These are phyloP conservation scores for Dactylis glomerata DNA, from an alignment of 176 grass and related monocot genomes.

Conservation along the genomic window DNA sequence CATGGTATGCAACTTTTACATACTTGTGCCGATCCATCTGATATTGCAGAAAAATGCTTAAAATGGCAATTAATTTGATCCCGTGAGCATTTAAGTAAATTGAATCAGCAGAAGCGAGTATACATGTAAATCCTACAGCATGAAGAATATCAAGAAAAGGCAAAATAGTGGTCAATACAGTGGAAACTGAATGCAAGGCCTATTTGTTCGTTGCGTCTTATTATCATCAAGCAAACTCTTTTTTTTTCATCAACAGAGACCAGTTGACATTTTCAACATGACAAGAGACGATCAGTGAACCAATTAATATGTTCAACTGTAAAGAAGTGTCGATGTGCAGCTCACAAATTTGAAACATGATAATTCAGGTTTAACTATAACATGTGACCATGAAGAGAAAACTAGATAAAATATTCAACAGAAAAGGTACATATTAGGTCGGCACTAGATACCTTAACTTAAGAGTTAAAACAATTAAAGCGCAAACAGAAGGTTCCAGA, in stretches of 20 bases:
- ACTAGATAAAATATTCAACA: neutral
- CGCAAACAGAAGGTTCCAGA: neutral
- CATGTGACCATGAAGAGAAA: neutral
- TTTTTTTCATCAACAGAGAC: neutral
- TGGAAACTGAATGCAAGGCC: neutral
- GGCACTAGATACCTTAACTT: neutral
- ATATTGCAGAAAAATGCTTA: conserved; percentile 39
- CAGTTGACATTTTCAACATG: conserved; percentile 13
- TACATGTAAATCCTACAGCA: neutral
- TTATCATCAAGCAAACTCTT: neutral
- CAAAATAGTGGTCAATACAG: neutral
- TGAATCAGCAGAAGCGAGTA: neutral
- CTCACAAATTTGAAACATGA: neutral
- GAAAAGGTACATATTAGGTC: neutral
- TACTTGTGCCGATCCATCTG: conserved; percentile 99
- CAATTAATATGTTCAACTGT: conserved; percentile 5
- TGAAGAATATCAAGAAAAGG: neutral
- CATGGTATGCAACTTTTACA: conserved; percentile 99
- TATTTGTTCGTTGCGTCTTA: neutral
- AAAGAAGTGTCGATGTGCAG: neutral
- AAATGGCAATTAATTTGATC: conserved; percentile 22
- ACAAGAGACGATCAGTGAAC: neutral
- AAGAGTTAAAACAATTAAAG: neutral
- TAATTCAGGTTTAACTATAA: conserved; percentile 1
- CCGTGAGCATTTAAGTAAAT: neutral